Percentiles rank a stretch among this genome's conserved stretches.
Evolutionary conservation across 1,284 basidiomycete genomes (phyloP).

Genomic region (Amylostereum areolatum): DNA sequence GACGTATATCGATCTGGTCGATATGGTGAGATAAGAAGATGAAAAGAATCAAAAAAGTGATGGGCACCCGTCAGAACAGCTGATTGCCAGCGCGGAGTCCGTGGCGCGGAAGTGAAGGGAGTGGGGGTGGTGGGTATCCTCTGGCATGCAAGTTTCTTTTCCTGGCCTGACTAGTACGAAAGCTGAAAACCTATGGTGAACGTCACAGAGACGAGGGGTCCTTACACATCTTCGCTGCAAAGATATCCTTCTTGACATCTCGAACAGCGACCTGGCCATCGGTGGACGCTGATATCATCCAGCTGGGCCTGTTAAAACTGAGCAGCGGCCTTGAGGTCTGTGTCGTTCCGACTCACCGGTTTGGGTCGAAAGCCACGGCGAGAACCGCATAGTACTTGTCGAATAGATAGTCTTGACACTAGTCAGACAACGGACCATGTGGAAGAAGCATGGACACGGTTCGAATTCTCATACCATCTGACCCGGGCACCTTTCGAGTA

Average conservation of each 20-base stretch:
- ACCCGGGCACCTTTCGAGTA: too few species aligned
- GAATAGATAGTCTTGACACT: neutral
- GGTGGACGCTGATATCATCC: slow-evolving; percentile 5
- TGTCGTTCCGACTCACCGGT: neutral
- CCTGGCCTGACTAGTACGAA: neutral
- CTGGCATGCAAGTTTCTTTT: neutral
- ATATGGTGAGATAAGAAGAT: neutral
- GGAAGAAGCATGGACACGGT: too few species aligned
- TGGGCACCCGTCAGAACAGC: slow-evolving; percentile 24
- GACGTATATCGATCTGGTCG: neutral
- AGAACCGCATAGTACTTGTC: slow-evolving; percentile 13
- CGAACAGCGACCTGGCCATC: slow-evolving; percentile 3
- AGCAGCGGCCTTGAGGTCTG: too few species aligned
- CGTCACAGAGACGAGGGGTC: slow-evolving; percentile 17
- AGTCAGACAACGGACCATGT: too few species aligned
- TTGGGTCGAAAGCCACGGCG: slow-evolving; percentile 10
- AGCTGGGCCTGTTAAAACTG: neutral
- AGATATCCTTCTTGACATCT: neutral
- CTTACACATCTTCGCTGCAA: slow-evolving; percentile 29
- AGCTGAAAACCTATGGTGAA: neutral
- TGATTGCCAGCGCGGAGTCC: neutral
- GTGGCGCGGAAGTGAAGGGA: neutral
- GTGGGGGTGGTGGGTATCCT: slow-evolving; percentile 6
- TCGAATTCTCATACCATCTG: too few species aligned
- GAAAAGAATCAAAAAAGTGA: slow-evolving; percentile 7